Evolutionary conservation across 768 basidiomycete species (phyloP), one percentile per base, ranked within the genome.

Genomic region (Dacryopinax primogenitus): DNA sequence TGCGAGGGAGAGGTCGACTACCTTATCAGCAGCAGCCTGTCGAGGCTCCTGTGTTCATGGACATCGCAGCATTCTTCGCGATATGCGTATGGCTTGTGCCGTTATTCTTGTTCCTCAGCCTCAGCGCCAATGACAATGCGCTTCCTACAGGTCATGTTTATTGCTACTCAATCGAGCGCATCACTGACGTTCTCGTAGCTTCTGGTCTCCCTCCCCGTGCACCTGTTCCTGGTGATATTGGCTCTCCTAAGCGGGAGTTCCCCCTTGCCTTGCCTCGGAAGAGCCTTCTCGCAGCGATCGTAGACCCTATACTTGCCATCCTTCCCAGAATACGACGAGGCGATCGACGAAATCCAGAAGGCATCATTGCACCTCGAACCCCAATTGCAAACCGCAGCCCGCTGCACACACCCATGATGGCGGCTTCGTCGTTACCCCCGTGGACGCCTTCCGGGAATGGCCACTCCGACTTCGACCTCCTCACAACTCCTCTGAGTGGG

Each of bases 41-140:
- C 26, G 68, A 66, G 28, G 67, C 67, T 33, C 67, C 70, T 21
- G 44, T 69, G 0, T 78, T 78, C 68, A 74, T 77, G 73, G 79
- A 81, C 33, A 77, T 80, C 1, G 78, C 80, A 15, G 78, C 79
- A 12, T 81, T 78, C 69, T 81, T 81, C 68, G 79, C 74, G 1
- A 72, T 79, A 39, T 79, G 78, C 70, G 77, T 80, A 1, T 78
- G 77, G 77, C 72, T 78, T 65, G 75, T 88, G 7, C 96, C 96
- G 1, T 75, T 99, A 33, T 99, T 95, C 76, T 76, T 99, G 33
- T 99, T 99, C 80, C 78, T 99, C 66, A 95, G 92, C 72, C 78
- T 99, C 63, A 94, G 91, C 67, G 95, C 96, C 16, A 98, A 97
- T 68, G 96, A 99, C 73, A 92, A 98, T 71, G 91, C 94, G 1